Conservation (phyloP, 176 grass and related monocot genomes). For the Oryza nivara region DNA sequence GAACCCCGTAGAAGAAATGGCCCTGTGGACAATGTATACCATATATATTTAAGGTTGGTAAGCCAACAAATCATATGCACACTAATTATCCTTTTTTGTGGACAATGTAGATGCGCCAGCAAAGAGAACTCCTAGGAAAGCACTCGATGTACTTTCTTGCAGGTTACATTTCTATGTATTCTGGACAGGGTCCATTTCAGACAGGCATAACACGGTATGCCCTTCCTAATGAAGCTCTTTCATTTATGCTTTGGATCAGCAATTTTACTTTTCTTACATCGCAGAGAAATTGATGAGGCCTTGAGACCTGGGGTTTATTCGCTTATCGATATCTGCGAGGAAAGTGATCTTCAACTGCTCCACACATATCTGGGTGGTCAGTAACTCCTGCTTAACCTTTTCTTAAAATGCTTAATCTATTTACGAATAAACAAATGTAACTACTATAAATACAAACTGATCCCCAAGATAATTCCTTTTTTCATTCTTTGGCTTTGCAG, state of each 20-base stretch:
- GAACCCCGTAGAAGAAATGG: conserved; percentile 4
- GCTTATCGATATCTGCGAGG: conserved; percentile 87
- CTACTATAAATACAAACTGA: conserved; percentile 23
- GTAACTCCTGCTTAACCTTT: conserved; percentile 32
- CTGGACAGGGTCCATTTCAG: conserved; percentile 74
- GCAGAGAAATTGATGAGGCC: conserved; percentile 84
- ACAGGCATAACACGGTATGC: conserved; percentile 82
- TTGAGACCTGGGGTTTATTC: conserved; percentile 92
- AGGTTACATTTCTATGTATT: conserved; percentile 83
- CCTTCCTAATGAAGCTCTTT: conserved; percentile 24
- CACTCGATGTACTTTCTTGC: conserved; percentile 80
- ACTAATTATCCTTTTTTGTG: conserved; percentile 48
- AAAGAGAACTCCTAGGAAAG: conserved; percentile 74
- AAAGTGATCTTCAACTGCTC: conserved; percentile 91
- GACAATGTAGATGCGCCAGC: conserved; percentile 83
- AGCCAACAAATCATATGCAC: conserved; percentile 9
- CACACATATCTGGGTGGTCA: conserved; percentile 91
- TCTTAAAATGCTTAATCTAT: background rate
- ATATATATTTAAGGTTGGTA: conserved; percentile 15
- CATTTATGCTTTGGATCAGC: conserved; percentile 20
- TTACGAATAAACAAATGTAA: conserved; percentile 4
- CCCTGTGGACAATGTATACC: background rate
- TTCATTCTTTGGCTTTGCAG: conserved; percentile 49
- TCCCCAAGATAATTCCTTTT: background rate
- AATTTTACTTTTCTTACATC: conserved; percentile 21